Conservation (phyloP, 306 rosid genomes). For the Pterocarpus macrocarpus region DNA sequence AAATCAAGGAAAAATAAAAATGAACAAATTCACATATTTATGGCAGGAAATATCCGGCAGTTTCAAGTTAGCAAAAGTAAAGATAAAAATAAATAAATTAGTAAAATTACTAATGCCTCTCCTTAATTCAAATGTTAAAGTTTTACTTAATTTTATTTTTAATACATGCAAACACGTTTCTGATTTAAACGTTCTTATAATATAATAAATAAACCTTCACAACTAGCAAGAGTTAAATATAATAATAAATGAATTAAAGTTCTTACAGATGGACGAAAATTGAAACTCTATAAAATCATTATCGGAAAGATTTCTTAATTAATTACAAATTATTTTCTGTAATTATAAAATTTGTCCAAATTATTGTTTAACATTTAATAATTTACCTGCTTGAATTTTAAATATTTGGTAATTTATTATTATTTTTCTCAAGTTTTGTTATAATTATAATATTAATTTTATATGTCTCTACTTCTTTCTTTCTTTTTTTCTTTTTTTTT, state of each 20-base stretch:
- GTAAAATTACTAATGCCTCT: neutral
- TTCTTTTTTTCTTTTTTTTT: too few relatives aligned
- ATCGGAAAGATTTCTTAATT: neutral
- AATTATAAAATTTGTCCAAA: neutral
- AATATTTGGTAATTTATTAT: neutral
- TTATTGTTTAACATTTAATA: neutral
- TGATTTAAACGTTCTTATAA: too few relatives aligned
- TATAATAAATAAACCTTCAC: too few relatives aligned
- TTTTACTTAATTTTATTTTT: neutral
- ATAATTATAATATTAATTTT: too few relatives aligned
- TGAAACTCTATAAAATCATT: neutral
- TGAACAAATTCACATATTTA: neutral
- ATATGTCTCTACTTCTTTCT: too few relatives aligned
- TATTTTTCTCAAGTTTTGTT: too few relatives aligned
- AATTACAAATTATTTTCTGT: neutral
- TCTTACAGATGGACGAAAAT: neutral
- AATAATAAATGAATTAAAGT: neutral
- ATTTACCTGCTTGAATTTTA: neutral
- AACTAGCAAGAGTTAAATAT: too few relatives aligned
- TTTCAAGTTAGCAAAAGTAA: neutral
- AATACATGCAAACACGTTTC: too few relatives aligned
- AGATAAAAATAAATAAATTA: neutral
- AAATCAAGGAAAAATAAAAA: neutral
- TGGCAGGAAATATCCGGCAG: neutral
- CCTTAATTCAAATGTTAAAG: neutral